Evolutionary conservation across 495 filamentous ascomycete species (phyloP).

Genomic region (Penicillium steckii): DNA sequence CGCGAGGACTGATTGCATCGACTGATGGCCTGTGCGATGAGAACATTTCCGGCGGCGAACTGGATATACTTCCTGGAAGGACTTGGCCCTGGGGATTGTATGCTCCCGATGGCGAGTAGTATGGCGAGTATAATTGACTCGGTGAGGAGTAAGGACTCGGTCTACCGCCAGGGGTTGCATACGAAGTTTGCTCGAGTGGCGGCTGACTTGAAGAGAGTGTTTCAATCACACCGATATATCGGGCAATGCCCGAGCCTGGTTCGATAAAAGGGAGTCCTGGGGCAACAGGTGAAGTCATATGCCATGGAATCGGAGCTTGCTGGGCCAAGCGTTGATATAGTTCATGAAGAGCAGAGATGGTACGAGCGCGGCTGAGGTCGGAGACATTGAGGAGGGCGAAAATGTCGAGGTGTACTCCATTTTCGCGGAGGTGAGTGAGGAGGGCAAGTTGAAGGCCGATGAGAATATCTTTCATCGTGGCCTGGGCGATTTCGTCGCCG

Average conservation of each 20-base stretch:
- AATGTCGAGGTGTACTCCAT: slow-evolving; percentile 35
- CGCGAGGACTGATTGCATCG: background rate
- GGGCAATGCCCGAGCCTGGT: slow-evolving; percentile 4
- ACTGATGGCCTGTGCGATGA: background rate
- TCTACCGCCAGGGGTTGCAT: background rate
- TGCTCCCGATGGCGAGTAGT: background rate
- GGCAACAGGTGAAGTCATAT: slow-evolving; percentile 5
- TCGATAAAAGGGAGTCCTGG: slow-evolving; percentile 2
- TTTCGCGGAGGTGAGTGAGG: slow-evolving; percentile 40
- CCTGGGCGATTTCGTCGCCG: slow-evolving; percentile 39
- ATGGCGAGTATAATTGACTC: too few species aligned
- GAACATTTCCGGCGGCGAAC: background rate
- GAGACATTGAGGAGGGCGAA: slow-evolving; percentile 35
- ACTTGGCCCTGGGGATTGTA: background rate
- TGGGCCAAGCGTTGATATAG: slow-evolving; percentile 36
- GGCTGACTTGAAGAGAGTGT: background rate
- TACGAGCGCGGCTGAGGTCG: slow-evolving; percentile 27
- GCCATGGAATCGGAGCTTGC: slow-evolving; percentile 4
- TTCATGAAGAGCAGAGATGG: slow-evolving; percentile 27
- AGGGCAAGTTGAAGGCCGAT: slow-evolving; percentile 43
- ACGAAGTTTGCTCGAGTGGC: background rate
- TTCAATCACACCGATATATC: slow-evolving; percentile 4
- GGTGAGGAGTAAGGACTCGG: background rate
- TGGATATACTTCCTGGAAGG: background rate
- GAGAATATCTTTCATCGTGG: slow-evolving; percentile 46